Evolutionary conservation across 768 basidiomycete species (phyloP), one percentile per base, ranked within the genome.

Genomic region (Boletellus emodensis): DNA sequence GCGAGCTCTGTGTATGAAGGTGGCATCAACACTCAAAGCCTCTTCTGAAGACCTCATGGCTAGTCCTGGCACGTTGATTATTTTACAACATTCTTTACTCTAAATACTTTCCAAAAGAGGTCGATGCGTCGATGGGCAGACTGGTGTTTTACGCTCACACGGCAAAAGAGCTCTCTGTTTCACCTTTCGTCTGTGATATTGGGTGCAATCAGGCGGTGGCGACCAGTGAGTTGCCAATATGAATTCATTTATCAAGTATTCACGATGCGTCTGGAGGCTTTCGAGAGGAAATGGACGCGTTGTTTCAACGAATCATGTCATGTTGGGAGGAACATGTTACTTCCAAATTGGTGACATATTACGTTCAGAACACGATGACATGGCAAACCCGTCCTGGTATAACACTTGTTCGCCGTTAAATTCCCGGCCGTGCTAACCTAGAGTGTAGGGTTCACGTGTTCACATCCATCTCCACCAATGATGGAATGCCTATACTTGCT

Each of bases 401-500:
- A 54, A 34, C 45, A 20, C 41, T 41, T 43, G 20, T 53, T 39
- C 37, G 30, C 28, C 37, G 36, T 45, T 36, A 44, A 46, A 34
- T 32, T 49, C 17, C 43, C n/a, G 49, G 24, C 32, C 47, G 11
- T 55, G 32, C 52, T 65, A 26, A 60, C 30, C 48, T 35, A 26
- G 40, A 41, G 32, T 26, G 44, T 22, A 69, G 68, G 51, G 35
- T 40, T 48, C 36, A 43, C 42, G 49, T 52, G 40, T 40, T 66
- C 56, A 48, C 73, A 75, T 9, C 80, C 82, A 41, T 85, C 85
- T 33, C 63, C 78, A 42, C 63, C 69, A 38, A 72, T 87, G 44
- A 70, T 84, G 49, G 72, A 77, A 38, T 77, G 81, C 15, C 63
- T 90, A 45, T 63, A 83, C 40, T 64, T 72, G 1, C 66, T 90